These are phyloP conservation scores for Nakaseomyces sp. DNA, from an alignment of 1,139 yeast genomes.

Conservation along the genomic window DNA sequence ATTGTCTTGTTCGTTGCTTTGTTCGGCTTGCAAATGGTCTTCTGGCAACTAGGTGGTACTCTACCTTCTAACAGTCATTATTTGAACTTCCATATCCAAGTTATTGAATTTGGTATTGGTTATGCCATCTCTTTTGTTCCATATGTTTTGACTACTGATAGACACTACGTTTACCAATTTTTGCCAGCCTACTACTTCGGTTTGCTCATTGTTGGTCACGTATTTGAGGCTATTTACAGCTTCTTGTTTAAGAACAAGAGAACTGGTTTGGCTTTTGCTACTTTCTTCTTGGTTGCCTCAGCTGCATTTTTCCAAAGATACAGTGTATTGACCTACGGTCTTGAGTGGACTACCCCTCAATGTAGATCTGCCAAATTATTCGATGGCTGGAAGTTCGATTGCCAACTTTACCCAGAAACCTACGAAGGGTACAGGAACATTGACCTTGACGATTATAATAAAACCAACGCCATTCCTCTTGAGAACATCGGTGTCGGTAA, in stretches of 20 bases:
- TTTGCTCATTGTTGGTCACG: constrained; percentile 73
- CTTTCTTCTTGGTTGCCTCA: constrained; percentile 35
- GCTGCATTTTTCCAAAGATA: constrained; percentile 52
- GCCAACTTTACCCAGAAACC: constrained; percentile 33
- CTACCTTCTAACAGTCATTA: constrained; percentile 47
- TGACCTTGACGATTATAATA: background rate
- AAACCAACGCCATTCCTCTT: background rate
- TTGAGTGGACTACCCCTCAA: constrained; percentile 65
- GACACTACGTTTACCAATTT: constrained; percentile 86
- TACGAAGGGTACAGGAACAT: background rate
- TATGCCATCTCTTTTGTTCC: constrained; percentile 84
- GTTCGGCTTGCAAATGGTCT: constrained; percentile 46
- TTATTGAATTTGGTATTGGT: constrained; percentile 61
- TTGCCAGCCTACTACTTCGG: constrained; percentile 88
- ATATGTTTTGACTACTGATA: constrained; percentile 89
- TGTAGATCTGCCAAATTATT: constrained; percentile 58
- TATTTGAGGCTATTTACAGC: constrained; percentile 58
- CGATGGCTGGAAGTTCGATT: constrained; percentile 77
- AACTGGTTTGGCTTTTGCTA: background rate
- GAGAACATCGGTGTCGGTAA: constrained; percentile 1
- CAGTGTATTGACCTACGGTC: constrained; percentile 70
- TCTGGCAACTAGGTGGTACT: constrained; percentile 65
- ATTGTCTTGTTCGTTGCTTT: constrained; percentile 49
- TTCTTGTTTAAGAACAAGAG: constrained; percentile 32
- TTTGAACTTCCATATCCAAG: constrained; percentile 63